Conservation (phyloP, 2,329 filamentous ascomycete species). For the Stagonosporopsis tanaceti region DNA sequence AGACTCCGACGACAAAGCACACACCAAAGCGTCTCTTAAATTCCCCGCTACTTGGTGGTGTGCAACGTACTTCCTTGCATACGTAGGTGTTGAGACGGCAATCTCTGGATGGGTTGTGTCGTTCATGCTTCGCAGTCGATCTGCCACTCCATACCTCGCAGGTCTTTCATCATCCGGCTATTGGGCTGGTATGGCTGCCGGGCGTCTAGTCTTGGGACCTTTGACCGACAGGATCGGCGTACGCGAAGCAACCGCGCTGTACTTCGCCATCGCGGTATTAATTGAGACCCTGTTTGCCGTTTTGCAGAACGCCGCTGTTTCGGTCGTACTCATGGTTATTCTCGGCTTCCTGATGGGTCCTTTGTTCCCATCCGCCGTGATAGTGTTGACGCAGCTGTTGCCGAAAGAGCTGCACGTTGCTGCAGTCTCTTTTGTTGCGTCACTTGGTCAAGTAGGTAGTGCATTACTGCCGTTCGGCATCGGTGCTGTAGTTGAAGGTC, state of each 20-base stretch:
- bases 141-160: constrained; percentile 48
- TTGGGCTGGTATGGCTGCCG: constrained; percentile 56
- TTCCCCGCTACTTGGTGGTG: constrained; percentile 53
- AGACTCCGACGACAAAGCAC: constrained; percentile 3
- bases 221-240: constrained; percentile 41
- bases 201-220: constrained; percentile 43
- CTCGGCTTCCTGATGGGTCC: constrained; percentile 54
- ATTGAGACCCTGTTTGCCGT: constrained; percentile 34
- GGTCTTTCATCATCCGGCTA: constrained; percentile 55
- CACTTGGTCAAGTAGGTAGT: constrained; percentile 56
- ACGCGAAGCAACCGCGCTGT: constrained; percentile 34
- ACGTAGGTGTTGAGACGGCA: constrained; percentile 56
- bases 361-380: constrained; percentile 54
- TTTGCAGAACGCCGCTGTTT: constrained; percentile 27
- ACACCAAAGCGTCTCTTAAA: constrained; percentile 38
- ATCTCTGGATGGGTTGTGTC: constrained; percentile 58
- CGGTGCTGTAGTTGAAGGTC: constrained; percentile 51
- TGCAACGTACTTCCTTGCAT: constrained; percentile 54
- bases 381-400: constrained; percentile 49
- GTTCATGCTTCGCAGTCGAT: constrained; percentile 55
- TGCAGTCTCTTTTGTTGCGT: constrained; percentile 56
- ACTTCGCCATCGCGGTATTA: constrained; percentile 32
- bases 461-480: constrained; percentile 55
- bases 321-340: constrained; percentile 43
- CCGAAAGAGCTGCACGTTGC: constrained; percentile 53